Evolutionary conservation across 1,139 yeast species (phyloP).

Genomic region (Yamadazyma jaroonii): DNA sequence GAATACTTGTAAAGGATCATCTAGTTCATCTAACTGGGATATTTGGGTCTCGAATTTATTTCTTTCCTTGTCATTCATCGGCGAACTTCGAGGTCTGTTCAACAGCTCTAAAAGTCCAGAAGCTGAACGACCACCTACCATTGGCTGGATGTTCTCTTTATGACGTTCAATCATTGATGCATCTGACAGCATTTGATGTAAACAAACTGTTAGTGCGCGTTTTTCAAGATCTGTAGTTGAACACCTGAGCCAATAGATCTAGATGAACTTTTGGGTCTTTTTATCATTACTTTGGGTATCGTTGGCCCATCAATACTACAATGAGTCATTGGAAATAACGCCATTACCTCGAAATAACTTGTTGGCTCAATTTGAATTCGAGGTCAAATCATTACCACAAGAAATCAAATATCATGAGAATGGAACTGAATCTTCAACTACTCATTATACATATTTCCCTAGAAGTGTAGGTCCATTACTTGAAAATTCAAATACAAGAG

Average conservation of each 20-base stretch:
- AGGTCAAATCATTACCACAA: slow-evolving; percentile 48
- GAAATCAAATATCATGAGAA: slow-evolving; percentile 28
- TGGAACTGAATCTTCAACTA: slow-evolving; percentile 16
- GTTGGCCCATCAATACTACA: slow-evolving; percentile 26
- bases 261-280: not conserved
- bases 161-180: slow-evolving; percentile 56
- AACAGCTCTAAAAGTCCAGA: slow-evolving; percentile 51
- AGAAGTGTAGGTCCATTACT: slow-evolving; percentile 77
- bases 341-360: slow-evolving; percentile 73
- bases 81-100: slow-evolving; percentile 10
- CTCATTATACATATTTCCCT: slow-evolving; percentile 78
- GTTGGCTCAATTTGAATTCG: slow-evolving; percentile 66
- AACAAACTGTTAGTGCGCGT: slow-evolving; percentile 1
- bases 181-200: slow-evolving; percentile 3
- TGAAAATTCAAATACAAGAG: slow-evolving; percentile 63
- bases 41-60: slow-evolving; percentile 43
- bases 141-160: slow-evolving; percentile 78
- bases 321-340: slow-evolving; percentile 56
- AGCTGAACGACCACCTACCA: slow-evolving; percentile 70
- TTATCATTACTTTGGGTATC: not conserved
- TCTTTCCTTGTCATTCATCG: slow-evolving; percentile 21
- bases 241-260: too few relatives aligned
- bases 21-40: slow-evolving; percentile 53
- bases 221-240: not conserved
- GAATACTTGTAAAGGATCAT: slow-evolving; percentile 79